Evolutionary conservation across 1,284 basidiomycete genomes (phyloP), one percentile per base, ranked within the genome.

Genomic region (Lignosus rhinocerotis): DNA sequence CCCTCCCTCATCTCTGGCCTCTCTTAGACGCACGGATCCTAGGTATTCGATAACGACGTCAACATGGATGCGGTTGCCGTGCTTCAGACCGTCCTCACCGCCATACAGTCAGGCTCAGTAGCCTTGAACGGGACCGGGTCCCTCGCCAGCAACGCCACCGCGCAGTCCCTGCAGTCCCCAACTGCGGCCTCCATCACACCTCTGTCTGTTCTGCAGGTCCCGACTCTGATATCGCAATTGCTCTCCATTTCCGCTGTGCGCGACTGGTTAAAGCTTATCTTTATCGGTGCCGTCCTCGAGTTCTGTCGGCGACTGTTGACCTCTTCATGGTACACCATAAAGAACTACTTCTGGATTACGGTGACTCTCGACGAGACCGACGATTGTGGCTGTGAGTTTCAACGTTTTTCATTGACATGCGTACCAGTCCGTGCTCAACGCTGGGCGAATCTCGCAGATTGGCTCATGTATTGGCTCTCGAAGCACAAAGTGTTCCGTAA

Each of bases 391-490:
- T 17, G 70, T 71, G 48, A 62, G 65, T 49, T 39, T 16, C 30
- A 14, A 46, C 6, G 19, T 11, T 12, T n/a, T 7, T 31, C 33
- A 16, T 38, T 44, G n/a, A 51, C 47, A n/a, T 56, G 41, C 49
- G 48, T 39, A 31, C 31, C 11, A 45, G 48, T 49, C 54, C 59
- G 21, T 56, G 41, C 48, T 61, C 4, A 52, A 33, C 10, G 25
- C 25, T 17, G n/a, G 30, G 19, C 19, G 14, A 34, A 39, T 31
- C 31, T 16, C 34, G 31, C 44, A 74, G 72, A 59, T 34, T 74
- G 72, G 73, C 68, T 74, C 41, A 63, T 73, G 67, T 69, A 67
- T 49, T 75, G 74, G 74, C 64, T 75, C 0, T 73, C 74, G 16
- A 66, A 65, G 39, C 70, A 72, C 51, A 69, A 72, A 8, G 63